A percentile compares a stretch with the other conserved stretches of the same genome.
Conservation (phyloP, 371 early-diverging fungal species). For the Massospora cicadina region DNA sequence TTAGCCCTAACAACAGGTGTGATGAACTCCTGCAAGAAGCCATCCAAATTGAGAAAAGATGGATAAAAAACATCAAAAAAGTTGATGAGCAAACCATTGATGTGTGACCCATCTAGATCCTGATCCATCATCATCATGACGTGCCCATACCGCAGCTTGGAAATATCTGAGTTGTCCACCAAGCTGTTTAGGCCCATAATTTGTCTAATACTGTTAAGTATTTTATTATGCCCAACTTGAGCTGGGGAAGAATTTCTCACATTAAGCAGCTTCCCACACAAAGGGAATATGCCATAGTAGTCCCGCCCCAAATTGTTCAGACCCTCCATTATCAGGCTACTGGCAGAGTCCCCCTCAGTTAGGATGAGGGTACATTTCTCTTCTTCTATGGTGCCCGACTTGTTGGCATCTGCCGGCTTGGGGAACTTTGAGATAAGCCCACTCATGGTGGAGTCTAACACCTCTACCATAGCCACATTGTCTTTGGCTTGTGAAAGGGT, state of each 20-base stretch:
- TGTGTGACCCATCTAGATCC: no score
- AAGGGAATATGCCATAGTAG: no score
- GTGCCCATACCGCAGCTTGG: constrained; percentile 90
- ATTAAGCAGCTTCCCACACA: constrained; percentile 95
- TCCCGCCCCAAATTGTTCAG: constrained; percentile 88
- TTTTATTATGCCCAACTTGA: constrained; percentile 75
- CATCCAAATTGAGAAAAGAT: constrained; percentile 79
- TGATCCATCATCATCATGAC: constrained; percentile 99
- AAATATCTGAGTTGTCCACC: no score
- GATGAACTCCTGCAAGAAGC: no score
- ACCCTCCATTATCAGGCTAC: constrained; percentile 88
- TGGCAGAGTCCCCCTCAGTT: constrained; percentile 99
- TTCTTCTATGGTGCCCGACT: constrained; percentile 73
- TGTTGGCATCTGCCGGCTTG: constrained; percentile 97
- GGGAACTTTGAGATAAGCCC: constrained; percentile 64
- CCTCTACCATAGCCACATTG: constrained; percentile 78
- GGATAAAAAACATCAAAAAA: constrained; percentile 98
- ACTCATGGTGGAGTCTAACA: constrained; percentile 64
- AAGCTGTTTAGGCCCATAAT: no score
- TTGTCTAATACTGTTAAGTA: constrained; percentile 85
- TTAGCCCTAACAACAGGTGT: constrained; percentile 77
- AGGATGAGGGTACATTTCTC: constrained; percentile 80
- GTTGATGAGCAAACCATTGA: constrained; percentile 98
- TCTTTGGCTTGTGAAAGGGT: no score
- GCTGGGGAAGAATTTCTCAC: constrained; percentile 83